phyloP scores from a whole-genome alignment of 1,284 basidiomycete genomes.

The Rhodofomes roseus region DNA sequence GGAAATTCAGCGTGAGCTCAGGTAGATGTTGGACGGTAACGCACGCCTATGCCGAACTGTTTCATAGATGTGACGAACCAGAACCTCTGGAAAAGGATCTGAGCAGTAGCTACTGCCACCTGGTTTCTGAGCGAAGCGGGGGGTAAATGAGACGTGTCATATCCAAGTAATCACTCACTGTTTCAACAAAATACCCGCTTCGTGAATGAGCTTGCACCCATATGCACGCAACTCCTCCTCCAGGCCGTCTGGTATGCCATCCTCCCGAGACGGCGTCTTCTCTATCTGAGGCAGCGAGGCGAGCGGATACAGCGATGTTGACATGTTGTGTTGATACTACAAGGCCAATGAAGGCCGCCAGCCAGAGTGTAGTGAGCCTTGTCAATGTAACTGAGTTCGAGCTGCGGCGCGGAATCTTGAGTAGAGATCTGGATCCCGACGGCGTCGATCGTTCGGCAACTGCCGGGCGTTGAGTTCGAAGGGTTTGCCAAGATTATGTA shows the following conservation, averaged over 20 bases:
- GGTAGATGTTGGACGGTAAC: slow-evolving; percentile 24
- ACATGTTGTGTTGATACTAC: slow-evolving; percentile 28
- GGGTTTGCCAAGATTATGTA: not conserved
- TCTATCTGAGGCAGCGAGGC: slow-evolving; percentile 79
- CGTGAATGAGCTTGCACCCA: slow-evolving; percentile 91
- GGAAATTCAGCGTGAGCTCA: not conserved
- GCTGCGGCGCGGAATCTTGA: not conserved
- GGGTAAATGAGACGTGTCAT: not conserved
- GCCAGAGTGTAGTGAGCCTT: no score
- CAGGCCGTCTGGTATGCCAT: slow-evolving; percentile 77
- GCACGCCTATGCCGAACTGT: slow-evolving; percentile 86
- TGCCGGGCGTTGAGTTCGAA: not conserved
- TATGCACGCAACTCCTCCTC: slow-evolving; percentile 87
- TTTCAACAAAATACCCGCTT: slow-evolving; percentile 87
- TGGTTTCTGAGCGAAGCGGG: slow-evolving; percentile 69
- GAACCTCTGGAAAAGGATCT: slow-evolving; percentile 95
- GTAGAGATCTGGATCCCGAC: not conserved
- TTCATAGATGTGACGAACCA: slow-evolving; percentile 95
- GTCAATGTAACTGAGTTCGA: no score
- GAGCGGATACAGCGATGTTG: slow-evolving; percentile 74
- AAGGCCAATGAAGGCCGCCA: no score
- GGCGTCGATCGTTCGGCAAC: not conserved
- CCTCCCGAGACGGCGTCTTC: slow-evolving; percentile 74
- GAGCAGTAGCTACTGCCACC: slow-evolving; percentile 93
- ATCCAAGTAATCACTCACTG: slow-evolving; percentile 53